Evolutionary conservation across 2,329 filamentous ascomycete species (phyloP).

Genomic region (Calonectria multiphialidica): DNA sequence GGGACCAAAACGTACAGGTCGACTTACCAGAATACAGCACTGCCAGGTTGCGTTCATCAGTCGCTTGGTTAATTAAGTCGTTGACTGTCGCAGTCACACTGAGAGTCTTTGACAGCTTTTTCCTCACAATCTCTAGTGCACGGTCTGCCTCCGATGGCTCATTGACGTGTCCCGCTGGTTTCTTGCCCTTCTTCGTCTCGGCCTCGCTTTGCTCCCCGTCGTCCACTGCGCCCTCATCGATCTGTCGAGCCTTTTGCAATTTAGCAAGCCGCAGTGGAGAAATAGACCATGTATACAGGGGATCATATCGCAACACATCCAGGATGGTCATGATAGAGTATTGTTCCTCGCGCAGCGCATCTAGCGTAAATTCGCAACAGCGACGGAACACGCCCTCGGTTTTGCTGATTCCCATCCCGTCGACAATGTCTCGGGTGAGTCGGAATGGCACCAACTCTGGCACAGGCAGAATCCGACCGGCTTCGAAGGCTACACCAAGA

Average conservation of each 20-base stretch:
- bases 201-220: constrained; percentile 53
- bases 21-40: constrained; percentile 83
- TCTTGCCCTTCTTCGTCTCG: constrained; percentile 55
- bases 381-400: constrained; percentile 96
- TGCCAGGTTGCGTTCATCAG: constrained; percentile 91
- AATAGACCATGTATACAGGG: constrained; percentile 94
- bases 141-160: constrained; percentile 85
- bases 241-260: constrained; percentile 71
- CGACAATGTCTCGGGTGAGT: constrained; percentile 92
- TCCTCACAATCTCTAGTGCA: constrained; percentile 91
- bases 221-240: constrained; percentile 54
- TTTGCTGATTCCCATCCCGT: constrained; percentile 95
- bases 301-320: constrained; percentile 98
- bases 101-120: constrained; percentile 94
- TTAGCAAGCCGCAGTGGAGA: constrained; percentile 76
- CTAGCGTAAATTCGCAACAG: constrained; percentile 98
- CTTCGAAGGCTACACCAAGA: constrained; percentile 96
- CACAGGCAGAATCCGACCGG: constrained; percentile 92
- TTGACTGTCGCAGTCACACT: constrained; percentile 97
- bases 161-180: constrained; percentile 56
- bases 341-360: constrained; percentile 92
- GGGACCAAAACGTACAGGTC: not conserved
- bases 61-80: constrained; percentile 95
- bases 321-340: constrained; percentile 99
- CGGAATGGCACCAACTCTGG: constrained; percentile 97